These are phyloP conservation scores for Rhizomucor pusillus DNA, from an alignment of 371 early-diverging fungal genomes.

Conservation along the genomic window DNA sequence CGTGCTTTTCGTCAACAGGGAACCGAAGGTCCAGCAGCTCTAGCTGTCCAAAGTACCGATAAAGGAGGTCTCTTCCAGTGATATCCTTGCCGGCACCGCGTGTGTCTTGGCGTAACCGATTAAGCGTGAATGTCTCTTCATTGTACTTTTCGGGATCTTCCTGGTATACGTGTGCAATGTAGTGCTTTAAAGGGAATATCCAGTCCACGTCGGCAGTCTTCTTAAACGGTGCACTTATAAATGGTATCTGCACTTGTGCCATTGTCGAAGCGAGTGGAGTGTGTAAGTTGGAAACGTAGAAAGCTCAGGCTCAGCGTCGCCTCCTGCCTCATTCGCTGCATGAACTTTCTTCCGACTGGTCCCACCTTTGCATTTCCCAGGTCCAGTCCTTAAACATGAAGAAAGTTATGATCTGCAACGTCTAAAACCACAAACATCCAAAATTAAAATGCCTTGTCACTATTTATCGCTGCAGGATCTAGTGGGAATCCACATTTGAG, in stretches of 20 bases:
- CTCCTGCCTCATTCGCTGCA: background rate
- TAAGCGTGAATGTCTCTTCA: constrained; percentile 78
- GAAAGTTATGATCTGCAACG: too few species aligned
- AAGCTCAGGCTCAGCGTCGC: background rate
- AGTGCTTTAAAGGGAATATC: constrained; percentile 74
- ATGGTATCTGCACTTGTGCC: constrained; percentile 55
- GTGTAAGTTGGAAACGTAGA: background rate
- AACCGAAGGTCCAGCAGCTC: constrained; percentile 93
- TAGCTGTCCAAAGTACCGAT: constrained; percentile 94
- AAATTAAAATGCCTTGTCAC: too few species aligned
- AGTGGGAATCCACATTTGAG: too few species aligned
- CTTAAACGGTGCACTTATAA: constrained; percentile 69
- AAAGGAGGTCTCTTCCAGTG: constrained; percentile 90
- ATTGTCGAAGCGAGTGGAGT: constrained; percentile 10
- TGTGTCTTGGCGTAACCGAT: constrained; percentile 92
- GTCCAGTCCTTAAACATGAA: too few species aligned
- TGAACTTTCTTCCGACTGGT: too few species aligned
- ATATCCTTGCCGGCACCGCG: constrained; percentile 90
- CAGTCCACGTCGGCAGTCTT: constrained; percentile 91
- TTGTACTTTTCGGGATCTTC: constrained; percentile 91
- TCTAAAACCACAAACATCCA: too few species aligned
- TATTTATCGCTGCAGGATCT: too few species aligned
- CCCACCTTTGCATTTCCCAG: too few species aligned
- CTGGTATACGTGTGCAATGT: constrained; percentile 82
- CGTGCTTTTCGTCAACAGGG: constrained; percentile 86